These are phyloP conservation scores for Haematococcus lacustris DNA, from an alignment of 139 green algal species.

Conservation along the genomic window DNA sequence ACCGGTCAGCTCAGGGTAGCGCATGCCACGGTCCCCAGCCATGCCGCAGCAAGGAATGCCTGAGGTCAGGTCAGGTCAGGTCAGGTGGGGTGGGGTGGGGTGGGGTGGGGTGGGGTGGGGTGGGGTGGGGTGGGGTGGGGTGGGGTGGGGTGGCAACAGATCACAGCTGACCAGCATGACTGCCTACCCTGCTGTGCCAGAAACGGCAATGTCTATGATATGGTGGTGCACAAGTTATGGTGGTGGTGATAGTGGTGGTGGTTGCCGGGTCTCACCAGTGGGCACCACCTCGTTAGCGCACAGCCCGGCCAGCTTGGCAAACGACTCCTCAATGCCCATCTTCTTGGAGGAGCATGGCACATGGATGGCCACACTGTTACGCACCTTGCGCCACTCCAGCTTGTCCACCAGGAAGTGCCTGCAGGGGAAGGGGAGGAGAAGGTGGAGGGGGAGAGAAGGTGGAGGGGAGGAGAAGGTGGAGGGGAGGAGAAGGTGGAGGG, in stretches of 20 bases:
- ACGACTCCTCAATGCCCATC: conserved; percentile 86
- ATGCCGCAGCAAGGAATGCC: conserved; percentile 94
- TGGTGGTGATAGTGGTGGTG: background rate
- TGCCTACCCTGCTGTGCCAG: background rate
- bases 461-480: no score
- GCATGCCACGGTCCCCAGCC: conserved; percentile 91
- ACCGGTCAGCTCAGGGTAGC: conserved; percentile 87
- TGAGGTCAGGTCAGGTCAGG: background rate
- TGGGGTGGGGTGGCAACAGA: no score
- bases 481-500: no score
- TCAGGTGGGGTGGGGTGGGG: background rate
- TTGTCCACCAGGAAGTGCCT: conserved; percentile 84
- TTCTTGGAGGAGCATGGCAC: conserved; percentile 97
- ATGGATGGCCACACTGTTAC: conserved; percentile 83
- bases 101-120: background rate
- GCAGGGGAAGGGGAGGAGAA: no score
- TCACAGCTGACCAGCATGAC: background rate
- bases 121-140: no score
- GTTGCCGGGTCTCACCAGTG: conserved; percentile 43
- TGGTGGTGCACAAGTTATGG: background rate
- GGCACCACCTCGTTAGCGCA: conserved; percentile 73
- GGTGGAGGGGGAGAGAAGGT: no score
- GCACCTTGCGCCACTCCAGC: conserved; percentile 85
- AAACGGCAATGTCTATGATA: background rate
- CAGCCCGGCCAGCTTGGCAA: conserved; percentile 73